phyloP scores from a whole-genome alignment of 2,329 filamentous ascomycete species.

The Fusarium sp. region DNA sequence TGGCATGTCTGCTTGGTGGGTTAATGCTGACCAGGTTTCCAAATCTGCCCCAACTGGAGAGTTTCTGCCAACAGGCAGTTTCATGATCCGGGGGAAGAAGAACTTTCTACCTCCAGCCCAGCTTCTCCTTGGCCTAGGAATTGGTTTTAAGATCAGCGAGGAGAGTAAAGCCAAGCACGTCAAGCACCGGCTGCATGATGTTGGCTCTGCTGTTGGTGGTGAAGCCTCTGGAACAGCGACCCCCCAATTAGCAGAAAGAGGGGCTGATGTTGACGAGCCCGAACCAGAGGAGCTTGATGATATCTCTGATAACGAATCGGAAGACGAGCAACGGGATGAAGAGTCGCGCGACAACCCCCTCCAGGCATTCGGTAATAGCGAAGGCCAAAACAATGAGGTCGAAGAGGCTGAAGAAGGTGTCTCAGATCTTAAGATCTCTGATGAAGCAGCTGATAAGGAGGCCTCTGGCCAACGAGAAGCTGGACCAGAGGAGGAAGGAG shows the following conservation, averaged over 20 bases:
- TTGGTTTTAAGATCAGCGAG: conserved; percentile 91
- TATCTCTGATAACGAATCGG: conserved; percentile 51
- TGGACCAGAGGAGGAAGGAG: conserved; percentile 37
- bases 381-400: conserved; percentile 48
- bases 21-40: conserved; percentile 88
- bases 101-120: conserved; percentile 92
- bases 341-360: conserved; percentile 57
- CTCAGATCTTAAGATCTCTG: conserved; percentile 46
- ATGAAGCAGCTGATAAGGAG: conserved; percentile 47
- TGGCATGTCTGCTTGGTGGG: conserved; percentile 97
- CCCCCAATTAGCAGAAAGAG: conserved; percentile 48
- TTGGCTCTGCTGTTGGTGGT: conserved; percentile 35
- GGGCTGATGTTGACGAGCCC: conserved; percentile 38
- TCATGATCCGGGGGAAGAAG: conserved; percentile 88
- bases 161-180: conserved; percentile 86
- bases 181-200: conserved; percentile 70
- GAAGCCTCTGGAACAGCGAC: conserved; percentile 29
- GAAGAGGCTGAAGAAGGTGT: conserved; percentile 47
- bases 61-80: conserved; percentile 82
- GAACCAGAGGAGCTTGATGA: conserved; percentile 51
- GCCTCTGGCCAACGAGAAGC: conserved; percentile 54
- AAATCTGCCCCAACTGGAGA: conserved; percentile 87
- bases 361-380: conserved; percentile 48
- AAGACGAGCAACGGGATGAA: conserved; percentile 52
- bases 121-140: conserved; percentile 86